Evolutionary conservation across 208 protist species (phyloP).

Genomic region (Angomonas deanei): DNA sequence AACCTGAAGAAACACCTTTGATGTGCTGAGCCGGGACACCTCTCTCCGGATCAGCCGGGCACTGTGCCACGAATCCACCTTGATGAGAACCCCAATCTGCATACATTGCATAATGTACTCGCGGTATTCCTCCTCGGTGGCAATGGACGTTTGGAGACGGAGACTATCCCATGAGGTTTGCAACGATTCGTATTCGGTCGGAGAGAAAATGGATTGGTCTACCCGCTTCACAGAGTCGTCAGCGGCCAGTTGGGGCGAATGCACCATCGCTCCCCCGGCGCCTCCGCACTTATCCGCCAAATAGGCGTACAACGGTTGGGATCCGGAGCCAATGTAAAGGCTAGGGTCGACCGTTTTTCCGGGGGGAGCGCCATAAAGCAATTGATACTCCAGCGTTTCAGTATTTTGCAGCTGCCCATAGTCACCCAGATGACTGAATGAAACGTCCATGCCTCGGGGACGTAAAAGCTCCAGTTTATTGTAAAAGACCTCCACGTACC

Average conservation of each 20-base stretch:
- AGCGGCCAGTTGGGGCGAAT: background rate
- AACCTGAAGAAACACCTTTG: constrained; percentile 64
- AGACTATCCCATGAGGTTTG: constrained; percentile 43
- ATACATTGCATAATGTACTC: constrained; percentile 49
- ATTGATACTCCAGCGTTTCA: constrained; percentile 61
- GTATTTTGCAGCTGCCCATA: constrained; percentile 75
- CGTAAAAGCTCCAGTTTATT: constrained; percentile 55
- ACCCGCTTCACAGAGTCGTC: too few species aligned
- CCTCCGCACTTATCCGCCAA: constrained; percentile 5
- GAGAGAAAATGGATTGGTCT: constrained; percentile 24
- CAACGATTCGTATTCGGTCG: constrained; percentile 22
- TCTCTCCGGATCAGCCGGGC: constrained; percentile 76
- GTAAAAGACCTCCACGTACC: constrained; percentile 79
- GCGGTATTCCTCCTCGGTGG: constrained; percentile 58
- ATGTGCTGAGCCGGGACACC: constrained; percentile 52
- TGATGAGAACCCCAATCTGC: constrained; percentile 80
- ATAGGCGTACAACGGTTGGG: background rate
- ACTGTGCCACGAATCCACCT: constrained; percentile 86
- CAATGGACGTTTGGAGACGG: constrained; percentile 28
- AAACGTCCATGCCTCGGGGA: constrained; percentile 69
- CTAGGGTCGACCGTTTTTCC: background rate
- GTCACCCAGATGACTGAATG: constrained; percentile 78
- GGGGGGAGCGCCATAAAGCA: constrained; percentile 61
- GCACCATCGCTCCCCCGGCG: constrained; percentile 4
- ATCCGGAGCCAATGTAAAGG: background rate